Evolutionary conservation across 257 asterid genomes (phyloP), one percentile per base, ranked within the genome.

Genomic region (Solanum chiquidenum): DNA sequence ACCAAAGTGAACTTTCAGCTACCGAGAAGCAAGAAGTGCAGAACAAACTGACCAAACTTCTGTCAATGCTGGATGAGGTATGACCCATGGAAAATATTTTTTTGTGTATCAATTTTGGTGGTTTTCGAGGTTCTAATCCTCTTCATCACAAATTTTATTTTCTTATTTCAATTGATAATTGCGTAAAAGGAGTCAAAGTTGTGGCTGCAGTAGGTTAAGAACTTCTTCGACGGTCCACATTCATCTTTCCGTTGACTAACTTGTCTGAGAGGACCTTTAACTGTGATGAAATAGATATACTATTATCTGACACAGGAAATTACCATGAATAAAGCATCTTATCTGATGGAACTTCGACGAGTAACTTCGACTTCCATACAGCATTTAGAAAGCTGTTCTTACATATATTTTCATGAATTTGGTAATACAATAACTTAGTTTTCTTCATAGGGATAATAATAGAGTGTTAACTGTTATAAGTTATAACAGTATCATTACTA

Each of bases 41-140:
- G 40, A 94, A 90, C 88, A 95, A 93, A 90, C 76, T 92, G 82
- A 85, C 95, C 5, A 94, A 94, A 93, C 98, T 96, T 91, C 87
- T 95, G 87, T 88, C 96, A 7, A 95, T 96, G 98, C 87, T 94
- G 90, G 99, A 94, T 58, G 98, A 94, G 98, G 99, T 96, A 86
- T 91, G 94, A 75, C 25, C 6, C 1, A 3, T 66, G 38, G 64
- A 25, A 40, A 42, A 68, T 38, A 7, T 25, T 72, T 23, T 62
- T 68, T 34, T 85, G 40, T 1, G 34, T 8, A 85, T n/a, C 80
- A 66, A 7, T 85, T 64, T 66, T 37, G 80, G 7, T 38, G 62
- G 62, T 85, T 16, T 66, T 46, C 80, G 20, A 85, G 21, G 75
- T 55, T 3, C 66, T 55, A 55, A 55, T 20, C 25, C 66, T 1